These are phyloP conservation scores for Emmonsiellopsis sp. DNA, from an alignment of 2,329 filamentous ascomycete genomes.

Conservation along the genomic window DNA sequence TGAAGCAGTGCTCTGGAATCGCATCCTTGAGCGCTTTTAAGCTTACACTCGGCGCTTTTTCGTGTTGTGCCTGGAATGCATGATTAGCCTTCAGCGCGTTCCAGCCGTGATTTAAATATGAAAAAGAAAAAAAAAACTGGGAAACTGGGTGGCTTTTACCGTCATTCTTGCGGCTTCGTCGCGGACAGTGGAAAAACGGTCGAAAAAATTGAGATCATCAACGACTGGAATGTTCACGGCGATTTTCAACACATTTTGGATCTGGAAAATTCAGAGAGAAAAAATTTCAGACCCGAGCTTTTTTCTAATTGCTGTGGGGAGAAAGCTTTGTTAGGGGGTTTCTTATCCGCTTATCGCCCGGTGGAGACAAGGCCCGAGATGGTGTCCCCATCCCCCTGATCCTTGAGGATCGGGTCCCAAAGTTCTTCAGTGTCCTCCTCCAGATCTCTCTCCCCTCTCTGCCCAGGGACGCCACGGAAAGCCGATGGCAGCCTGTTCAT, in stretches of 20 bases:
- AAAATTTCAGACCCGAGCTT: not conserved
- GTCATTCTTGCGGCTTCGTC: not conserved
- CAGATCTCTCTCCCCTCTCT: not conserved
- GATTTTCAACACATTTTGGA: not conserved
- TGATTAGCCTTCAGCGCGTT: not conserved
- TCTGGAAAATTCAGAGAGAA: not conserved
- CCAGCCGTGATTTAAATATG: not conserved
- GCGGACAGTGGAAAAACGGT: not conserved
- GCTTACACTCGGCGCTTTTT: not conserved
- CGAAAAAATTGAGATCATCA: not conserved
- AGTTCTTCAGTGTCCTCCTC: not conserved
- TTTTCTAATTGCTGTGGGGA: not conserved
- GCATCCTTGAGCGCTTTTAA: slow-evolving; percentile 28
- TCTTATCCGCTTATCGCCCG: not conserved
- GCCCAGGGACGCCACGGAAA: too few species aligned
- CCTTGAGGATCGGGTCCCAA: not conserved
- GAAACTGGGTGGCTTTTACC: not conserved
- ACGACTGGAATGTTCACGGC: not conserved
- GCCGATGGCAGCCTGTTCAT: too few species aligned
- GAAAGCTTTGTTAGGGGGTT: not conserved
- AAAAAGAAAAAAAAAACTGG: not conserved
- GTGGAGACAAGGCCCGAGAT: not conserved
- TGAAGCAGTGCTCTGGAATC: slow-evolving; percentile 54
- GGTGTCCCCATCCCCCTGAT: not conserved
- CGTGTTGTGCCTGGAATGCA: not conserved